These are phyloP conservation scores for Waltergamsia citrina DNA, from an alignment of 2,329 filamentous ascomycete species.

Conservation along the genomic window DNA sequence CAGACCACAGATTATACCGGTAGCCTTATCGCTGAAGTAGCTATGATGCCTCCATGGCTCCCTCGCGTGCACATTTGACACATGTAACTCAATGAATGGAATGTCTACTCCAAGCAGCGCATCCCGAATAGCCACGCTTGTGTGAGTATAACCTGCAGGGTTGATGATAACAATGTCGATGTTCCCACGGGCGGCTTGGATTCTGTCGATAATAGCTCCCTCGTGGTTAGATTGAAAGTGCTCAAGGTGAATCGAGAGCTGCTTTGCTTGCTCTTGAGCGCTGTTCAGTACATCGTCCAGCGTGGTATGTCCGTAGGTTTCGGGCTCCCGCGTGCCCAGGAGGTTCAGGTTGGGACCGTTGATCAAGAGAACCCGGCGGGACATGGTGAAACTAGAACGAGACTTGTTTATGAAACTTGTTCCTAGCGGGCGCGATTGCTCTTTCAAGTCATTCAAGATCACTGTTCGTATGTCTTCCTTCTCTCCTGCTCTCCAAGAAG, in stretches of 20 bases:
- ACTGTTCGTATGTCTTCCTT: too few relatives aligned
- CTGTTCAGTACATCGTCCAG: conserved; percentile 49
- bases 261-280: conserved; percentile 37
- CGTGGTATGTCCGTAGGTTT: conserved; percentile 63
- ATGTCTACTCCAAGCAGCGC: conserved; percentile 59
- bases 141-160: conserved; percentile 67
- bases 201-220: conserved; percentile 62
- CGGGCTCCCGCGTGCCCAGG: conserved; percentile 63
- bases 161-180: conserved; percentile 67
- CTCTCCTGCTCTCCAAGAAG: too few relatives aligned
- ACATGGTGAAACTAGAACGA: conserved; percentile 17
- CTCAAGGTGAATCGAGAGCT: conserved; percentile 37
- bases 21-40: conserved; percentile 67
- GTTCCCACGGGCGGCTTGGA: conserved; percentile 52
- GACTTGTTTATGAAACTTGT: too few relatives aligned
- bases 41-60: conserved; percentile 62
- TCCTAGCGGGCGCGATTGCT: too few relatives aligned
- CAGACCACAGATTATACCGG: conserved; percentile 62
- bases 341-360: conserved; percentile 82
- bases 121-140: conserved; percentile 67
- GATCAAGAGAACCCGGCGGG: conserved; percentile 54
- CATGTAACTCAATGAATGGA: conserved; percentile 71
- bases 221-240: conserved; percentile 73
- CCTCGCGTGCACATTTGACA: conserved; percentile 64
- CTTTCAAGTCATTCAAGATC: too few relatives aligned